phyloP scores from a whole-genome alignment of 73 alveolate genomes.

The Paramecium tetraurelia region DNA sequence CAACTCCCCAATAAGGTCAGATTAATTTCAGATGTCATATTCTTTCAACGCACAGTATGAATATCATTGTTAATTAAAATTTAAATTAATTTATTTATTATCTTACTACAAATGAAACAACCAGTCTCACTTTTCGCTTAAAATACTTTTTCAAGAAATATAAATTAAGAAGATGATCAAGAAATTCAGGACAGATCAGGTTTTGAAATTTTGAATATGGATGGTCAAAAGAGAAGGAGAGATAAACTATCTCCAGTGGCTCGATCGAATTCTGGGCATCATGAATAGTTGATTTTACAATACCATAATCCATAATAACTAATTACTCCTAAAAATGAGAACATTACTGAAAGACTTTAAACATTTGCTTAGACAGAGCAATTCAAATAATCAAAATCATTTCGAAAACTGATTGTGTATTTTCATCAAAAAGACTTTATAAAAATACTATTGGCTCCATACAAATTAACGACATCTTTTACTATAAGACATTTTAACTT shows the following conservation, averaged over 20 bases:
- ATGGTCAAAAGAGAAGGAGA: background rate
- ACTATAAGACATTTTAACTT: background rate
- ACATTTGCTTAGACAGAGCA: background rate
- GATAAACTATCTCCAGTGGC: background rate
- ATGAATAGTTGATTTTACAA: background rate
- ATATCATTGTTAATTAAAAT: background rate
- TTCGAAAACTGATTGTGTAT: constrained; percentile 19
- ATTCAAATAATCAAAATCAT: background rate
- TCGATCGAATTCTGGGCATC: background rate
- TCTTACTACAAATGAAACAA: background rate
- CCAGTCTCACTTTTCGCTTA: background rate
- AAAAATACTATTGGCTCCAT: background rate
- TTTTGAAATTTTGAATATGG: background rate
- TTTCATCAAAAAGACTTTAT: background rate
- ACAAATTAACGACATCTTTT: background rate
- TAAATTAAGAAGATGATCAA: background rate
- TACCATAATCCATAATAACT: background rate
- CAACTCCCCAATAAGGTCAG: background rate
- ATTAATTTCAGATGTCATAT: background rate
- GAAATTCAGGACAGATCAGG: background rate
- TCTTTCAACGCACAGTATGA: background rate
- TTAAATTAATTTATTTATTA: background rate
- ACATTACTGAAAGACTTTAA: background rate
- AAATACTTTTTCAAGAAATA: background rate
- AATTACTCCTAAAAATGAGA: background rate